These are phyloP conservation scores for Biscogniauxia mediterranea DNA, from an alignment of 2,329 filamentous ascomycete genomes.

Conservation along the genomic window DNA sequence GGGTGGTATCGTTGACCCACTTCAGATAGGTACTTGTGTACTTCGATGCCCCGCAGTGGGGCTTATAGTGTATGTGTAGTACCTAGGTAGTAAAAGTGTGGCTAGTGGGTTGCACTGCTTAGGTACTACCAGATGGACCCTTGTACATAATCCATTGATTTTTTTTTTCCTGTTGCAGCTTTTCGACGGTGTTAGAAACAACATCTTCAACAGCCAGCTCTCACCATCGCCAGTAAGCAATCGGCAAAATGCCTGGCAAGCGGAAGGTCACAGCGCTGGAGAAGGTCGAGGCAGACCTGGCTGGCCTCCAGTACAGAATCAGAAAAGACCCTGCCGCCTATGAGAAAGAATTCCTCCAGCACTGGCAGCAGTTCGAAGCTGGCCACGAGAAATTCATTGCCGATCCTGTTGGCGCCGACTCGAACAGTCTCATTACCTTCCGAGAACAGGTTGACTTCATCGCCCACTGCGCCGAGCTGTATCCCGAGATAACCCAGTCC, in stretches of 20 bases:
- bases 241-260: slow-evolving; percentile 52
- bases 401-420: slow-evolving; percentile 74
- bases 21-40: not conserved
- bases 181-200: slow-evolving; percentile 44
- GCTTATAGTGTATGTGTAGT: too few relatives aligned
- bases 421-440: slow-evolving; percentile 78
- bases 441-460: slow-evolving; percentile 92
- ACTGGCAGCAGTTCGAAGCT: slow-evolving; percentile 89
- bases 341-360: slow-evolving; percentile 80
- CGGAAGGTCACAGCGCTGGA: slow-evolving; percentile 89
- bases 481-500: slow-evolving; percentile 71
- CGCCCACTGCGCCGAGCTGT: slow-evolving; percentile 90
- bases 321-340: slow-evolving; percentile 75
- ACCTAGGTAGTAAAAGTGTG: not conserved
- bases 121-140: too few relatives aligned
- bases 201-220: not conserved
- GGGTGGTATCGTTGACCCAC: not conserved
- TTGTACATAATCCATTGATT: not conserved
- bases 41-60: not conserved
- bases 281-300: slow-evolving; percentile 90
- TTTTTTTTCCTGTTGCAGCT: not conserved
- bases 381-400: slow-evolving; percentile 89
- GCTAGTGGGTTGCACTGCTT: not conserved
- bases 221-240: too few relatives aligned
- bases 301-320: slow-evolving; percentile 90